Base-by-base conservation (phyloP, 164 flowering plant species). In the Protea cynaroides region DNA sequence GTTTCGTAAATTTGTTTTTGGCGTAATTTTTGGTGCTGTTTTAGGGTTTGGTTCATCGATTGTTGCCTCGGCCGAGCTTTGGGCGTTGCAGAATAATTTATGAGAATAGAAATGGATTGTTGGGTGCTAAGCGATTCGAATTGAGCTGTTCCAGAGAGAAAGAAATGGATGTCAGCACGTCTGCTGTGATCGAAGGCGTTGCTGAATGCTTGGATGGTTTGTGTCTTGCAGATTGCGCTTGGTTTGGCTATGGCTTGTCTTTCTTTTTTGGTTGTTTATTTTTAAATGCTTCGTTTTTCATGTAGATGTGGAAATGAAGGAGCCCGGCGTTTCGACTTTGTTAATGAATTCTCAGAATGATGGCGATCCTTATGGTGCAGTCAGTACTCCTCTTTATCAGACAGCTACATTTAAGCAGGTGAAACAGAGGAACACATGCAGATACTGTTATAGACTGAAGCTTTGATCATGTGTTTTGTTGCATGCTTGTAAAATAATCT, bases 381-480 rank as follows among this genome's bases (percentile, higher is more conserved):
- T 87, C 49, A 92, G 96, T 64, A 79, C 93, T 12, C 97, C 99
- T 34, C 80, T n/a, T n/a, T n/a, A n/a, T n/a, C n/a, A n/a, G n/a
- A n/a, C n/a, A n/a, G n/a, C n/a, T n/a, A n/a, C n/a, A n/a, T n/a
- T n/a, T n/a, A n/a, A n/a, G n/a, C n/a, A n/a, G n/a, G n/a, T n/a
- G n/a, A n/a, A n/a, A n/a, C n/a, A n/a, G n/a, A n/a, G n/a, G n/a
- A n/a, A n/a, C n/a, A n/a, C n/a, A n/a, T n/a, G n/a, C n/a, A n/a
- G n/a, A n/a, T n/a, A n/a, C n/a, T n/a, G n/a, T n/a, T n/a, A n/a
- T n/a, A n/a, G n/a, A n/a, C n/a, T n/a, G n/a, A n/a, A n/a, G n/a
- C n/a, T n/a, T n/a, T n/a, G n/a, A n/a, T n/a, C n/a, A n/a, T n/a
- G n/a, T n/a, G n/a, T n/a, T n/a, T n/a, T n/a, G n/a, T n/a, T n/a